Evolutionary conservation across 768 basidiomycete species (phyloP), one percentile per base, ranked within the genome.

Genomic region (Calocybe gangraenosa): DNA sequence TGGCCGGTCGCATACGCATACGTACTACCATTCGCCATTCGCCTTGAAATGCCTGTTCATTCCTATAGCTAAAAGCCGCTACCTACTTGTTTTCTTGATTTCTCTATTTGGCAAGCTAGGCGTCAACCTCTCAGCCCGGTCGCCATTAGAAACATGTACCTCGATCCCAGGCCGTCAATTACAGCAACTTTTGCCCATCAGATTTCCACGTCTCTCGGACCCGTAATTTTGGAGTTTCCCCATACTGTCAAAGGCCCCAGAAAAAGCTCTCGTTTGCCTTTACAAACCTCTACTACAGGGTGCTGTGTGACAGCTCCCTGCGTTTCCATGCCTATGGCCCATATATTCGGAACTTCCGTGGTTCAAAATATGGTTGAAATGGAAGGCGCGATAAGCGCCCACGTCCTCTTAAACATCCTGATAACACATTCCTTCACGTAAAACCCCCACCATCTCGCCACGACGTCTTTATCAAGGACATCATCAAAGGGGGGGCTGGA

Each of bases 401-500:
- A 11, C 11, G 11, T 7, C 14, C 20, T 13, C 13, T 23, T 38
- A 21, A 38, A 21, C 37, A 5, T 22, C 4, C 7, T 21, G n/a
- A 15, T 23, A 14, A 23, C 28, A 25, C 15, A 18, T 28, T 9
- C 15, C 20, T 35, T 25, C 20, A 17, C 34, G 42, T 44, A 8
- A 22, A 21, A 28, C 25, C 42, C 40, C 13, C 40, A 17, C 40
- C 9, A 22, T 35, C 14, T 18, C 20, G 17, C 10, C 34, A 36
- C 22, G 43, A 44, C 40, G 40, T 25, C 37, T 22, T 18, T 30
- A 20, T 19, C 6, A 11, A 28, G 17, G 3, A 21, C 10, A 32
- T 37, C 5, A 23, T 20, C 25, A 18, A 42, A 17, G 20, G 19
- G 38, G 30, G 42, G 42, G 42, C 48, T 49, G 38, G 42, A 40